Base-by-base conservation (phyloP, 1,284 basidiomycete genomes). In the Earliella scabrosa region DNA sequence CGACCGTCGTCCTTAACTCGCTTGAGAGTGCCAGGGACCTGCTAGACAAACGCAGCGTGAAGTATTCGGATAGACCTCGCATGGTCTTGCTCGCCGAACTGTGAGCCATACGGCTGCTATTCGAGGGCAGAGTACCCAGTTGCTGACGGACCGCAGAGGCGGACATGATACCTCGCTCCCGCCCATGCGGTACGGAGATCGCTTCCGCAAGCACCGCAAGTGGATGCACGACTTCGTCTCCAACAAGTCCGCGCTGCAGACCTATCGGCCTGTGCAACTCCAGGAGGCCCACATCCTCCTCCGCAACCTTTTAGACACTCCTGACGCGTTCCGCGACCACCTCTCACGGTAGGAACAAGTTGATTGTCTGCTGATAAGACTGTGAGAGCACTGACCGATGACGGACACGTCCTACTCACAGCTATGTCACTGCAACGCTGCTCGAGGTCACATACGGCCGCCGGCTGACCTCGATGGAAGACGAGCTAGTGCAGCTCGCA, bases 401-500 rank as follows among this genome's bases (percentile, higher is more conserved):
- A 7, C 23, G 45, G 24, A 10, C 18, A 6, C 11, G 20, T 4
- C 4, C 20, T 10, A 21, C 2, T n/a, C n/a, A n/a, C 36, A 59
- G 58, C 23, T 59, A 59, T 16, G 53, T 55, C 18, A 50, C 44
- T 6, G 58, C 45, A 3, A 52, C 53, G 16, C 36, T 59, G 26
- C 53, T 66, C 44, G 60, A 70, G 3, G 62, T 64, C 20, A 60
- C 68, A 10, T 70, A 69, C 41, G 70, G 64, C 36, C 64, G 71
- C 46, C 62, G 63, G 5, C 67, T 73, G 32, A 54, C 54, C 16
- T 71, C 71, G 20, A 54, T 64, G 16, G 64, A 68, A 45, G 67
- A 68, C 52, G 50, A 59, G 48, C 69, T 61, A 58, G 61, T 66
- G 45, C 63, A 61, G 41, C 58, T 62, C 74, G 82, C 77, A 46